Conservation (phyloP, 192 early-diverging fungal genomes). For the Radiomyces spectabilis region DNA sequence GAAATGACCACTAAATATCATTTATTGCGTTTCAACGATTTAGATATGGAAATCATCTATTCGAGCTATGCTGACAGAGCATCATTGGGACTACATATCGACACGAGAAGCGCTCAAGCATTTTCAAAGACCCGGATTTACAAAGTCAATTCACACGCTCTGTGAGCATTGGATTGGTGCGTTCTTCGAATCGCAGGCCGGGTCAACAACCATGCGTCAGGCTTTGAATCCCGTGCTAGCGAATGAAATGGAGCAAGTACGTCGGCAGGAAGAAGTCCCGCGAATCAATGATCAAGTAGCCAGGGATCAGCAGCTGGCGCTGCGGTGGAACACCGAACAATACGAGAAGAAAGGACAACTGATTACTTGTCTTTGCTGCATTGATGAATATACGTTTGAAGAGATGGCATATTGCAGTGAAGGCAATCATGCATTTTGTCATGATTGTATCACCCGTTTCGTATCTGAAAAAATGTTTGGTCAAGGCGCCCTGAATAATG, state of each 20-base stretch:
- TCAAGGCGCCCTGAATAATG: slow-evolving; percentile 29
- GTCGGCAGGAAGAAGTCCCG: not conserved
- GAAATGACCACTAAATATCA: not conserved
- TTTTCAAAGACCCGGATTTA: slow-evolving; percentile 19
- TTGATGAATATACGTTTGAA: slow-evolving; percentile 38
- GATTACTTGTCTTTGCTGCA: slow-evolving; percentile 42
- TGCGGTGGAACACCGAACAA: slow-evolving; percentile 22
- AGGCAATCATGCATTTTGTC: slow-evolving; percentile 35
- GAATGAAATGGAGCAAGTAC: slow-evolving; percentile 17
- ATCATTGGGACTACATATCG: slow-evolving; percentile 30
- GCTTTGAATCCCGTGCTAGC: slow-evolving; percentile 7
- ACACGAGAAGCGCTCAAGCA: slow-evolving; percentile 20
- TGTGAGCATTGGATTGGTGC: slow-evolving; percentile 23
- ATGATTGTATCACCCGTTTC: slow-evolving; percentile 29
- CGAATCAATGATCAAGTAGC: slow-evolving; percentile 12
- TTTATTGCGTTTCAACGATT: not conserved
- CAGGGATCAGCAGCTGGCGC: slow-evolving; percentile 22
- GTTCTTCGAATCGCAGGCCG: slow-evolving; percentile 1
- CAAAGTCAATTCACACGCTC: slow-evolving; percentile 22
- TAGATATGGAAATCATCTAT: slow-evolving; percentile 40
- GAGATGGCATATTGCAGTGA: slow-evolving; percentile 26
- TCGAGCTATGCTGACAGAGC: slow-evolving; percentile 36
- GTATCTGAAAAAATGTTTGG: slow-evolving; percentile 36
- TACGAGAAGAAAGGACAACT: slow-evolving; percentile 21
- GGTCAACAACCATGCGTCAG: not conserved